A percentile compares a stretch with the other conserved stretches of the same genome.
These are phyloP conservation scores for Cantharellus cinnabarinus DNA, from an alignment of 768 basidiomycete species.

Conservation along the genomic window DNA sequence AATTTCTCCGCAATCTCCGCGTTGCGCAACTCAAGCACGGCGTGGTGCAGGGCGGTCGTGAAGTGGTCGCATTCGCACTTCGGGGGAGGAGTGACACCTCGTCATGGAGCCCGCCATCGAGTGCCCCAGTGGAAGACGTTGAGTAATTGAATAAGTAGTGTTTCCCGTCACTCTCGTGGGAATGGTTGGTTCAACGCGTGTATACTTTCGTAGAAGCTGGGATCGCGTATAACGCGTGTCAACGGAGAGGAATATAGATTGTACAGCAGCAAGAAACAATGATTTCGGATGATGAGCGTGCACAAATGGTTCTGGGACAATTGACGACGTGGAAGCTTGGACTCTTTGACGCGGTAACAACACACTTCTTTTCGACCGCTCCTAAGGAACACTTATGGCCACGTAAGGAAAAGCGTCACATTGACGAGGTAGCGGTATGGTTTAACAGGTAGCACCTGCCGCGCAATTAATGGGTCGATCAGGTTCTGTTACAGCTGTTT, in stretches of 20 bases:
- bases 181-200: background rate
- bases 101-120: background rate
- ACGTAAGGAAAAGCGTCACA: too few relatives aligned
- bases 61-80: slow-evolving; percentile 57
- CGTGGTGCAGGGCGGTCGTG: slow-evolving; percentile 31
- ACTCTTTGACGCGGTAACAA: background rate
- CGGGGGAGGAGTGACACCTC: background rate
- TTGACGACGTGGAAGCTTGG: too few relatives aligned
- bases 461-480: too few relatives aligned
- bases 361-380: background rate
- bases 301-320: too few relatives aligned
- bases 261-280: too few relatives aligned
- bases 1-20: slow-evolving; percentile 21
- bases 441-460: too few relatives aligned
- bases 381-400: background rate
- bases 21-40: slow-evolving; percentile 30
- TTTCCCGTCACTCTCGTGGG: background rate
- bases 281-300: too few relatives aligned
- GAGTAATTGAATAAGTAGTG: background rate
- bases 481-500: too few relatives aligned
- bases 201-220: too few relatives aligned
- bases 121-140: background rate
- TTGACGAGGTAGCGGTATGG: too few relatives aligned
- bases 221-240: too few relatives aligned
- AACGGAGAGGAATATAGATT: too few relatives aligned